A percentile compares a stretch with the other conserved stretches of the same genome.
Evolutionary conservation across 352 stramenopile species (phyloP).

Genomic region (Pythium brachiatum): DNA sequence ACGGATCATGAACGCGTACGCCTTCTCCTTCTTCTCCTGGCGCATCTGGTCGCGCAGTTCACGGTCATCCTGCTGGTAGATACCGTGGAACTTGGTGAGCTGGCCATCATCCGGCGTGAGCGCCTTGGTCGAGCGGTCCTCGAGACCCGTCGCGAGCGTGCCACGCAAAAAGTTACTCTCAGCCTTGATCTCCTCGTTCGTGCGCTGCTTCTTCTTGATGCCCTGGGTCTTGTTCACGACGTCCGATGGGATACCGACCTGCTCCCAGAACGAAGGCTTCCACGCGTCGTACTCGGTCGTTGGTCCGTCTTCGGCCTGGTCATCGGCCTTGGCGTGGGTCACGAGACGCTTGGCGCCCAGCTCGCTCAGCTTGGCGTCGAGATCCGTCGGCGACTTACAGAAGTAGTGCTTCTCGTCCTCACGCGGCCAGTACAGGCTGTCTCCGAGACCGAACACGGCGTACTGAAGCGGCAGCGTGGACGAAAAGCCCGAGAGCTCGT

Average conservation of each 20-base stretch:
- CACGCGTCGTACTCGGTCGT: constrained; percentile 66
- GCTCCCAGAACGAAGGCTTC: constrained; percentile 76
- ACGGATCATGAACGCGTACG: constrained; percentile 97
- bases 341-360: constrained; percentile 67
- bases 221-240: constrained; percentile 39
- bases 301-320: constrained; percentile 81
- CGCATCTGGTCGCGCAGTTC: constrained; percentile 83
- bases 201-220: constrained; percentile 69
- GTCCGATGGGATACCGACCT: constrained; percentile 60
- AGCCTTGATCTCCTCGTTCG: constrained; percentile 85
- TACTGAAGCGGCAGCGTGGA: constrained; percentile 71
- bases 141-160: constrained; percentile 62
- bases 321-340: constrained; percentile 59
- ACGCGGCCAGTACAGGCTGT: constrained; percentile 79
- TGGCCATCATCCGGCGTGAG: constrained; percentile 69
- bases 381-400: constrained; percentile 64
- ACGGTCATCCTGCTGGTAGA: constrained; percentile 97
- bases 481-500: constrained; percentile 52
- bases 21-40: constrained; percentile 84
- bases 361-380: constrained; percentile 75
- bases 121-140: constrained; percentile 71
- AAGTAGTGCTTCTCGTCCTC: constrained; percentile 86
- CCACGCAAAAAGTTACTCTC: constrained; percentile 76
- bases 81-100: constrained; percentile 96
- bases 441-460: constrained; percentile 76